Base-by-base conservation (phyloP, 2,329 filamentous ascomycete genomes). In the Verticillium dahliae region DNA sequence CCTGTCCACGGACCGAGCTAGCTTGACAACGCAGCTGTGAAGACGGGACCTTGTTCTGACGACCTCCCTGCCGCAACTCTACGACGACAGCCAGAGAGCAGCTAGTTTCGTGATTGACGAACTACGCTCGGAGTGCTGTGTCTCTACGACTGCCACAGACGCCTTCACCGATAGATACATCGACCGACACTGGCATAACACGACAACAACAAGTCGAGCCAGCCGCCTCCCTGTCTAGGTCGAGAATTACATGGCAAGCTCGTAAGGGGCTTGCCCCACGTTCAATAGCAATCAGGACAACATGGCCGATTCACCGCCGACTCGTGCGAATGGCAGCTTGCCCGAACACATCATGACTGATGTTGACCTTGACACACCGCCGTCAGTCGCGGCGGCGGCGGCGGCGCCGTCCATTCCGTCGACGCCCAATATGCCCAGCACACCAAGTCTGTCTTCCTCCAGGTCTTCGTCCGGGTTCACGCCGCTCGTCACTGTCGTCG, bases 401-500 rank as follows among this genome's bases (percentile, higher is more conserved):
- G 61, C 60, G 14, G 62, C 61, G 22, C 61, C 64, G 35, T 57
- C 61, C 59, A 63, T 50, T 18, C 45, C 61, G 11, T 62, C 64
- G 11, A 59, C 63, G 22, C 57, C 64, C 59, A 65, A 61, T 11
- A 56, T 65, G 31, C 64, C 64, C 2, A 58, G 59, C 18, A 65
- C 64, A 13, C 55, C 39, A 6, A 52, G 45, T 9, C 22, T 71
- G 34, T 55, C 71, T 27, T 69, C 72, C 6, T 67, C 67, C 22
- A 69, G 66, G 63, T 62, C 68, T 4, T 22, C 18, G 3, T 27
- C 18, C 10, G 76, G 77, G 63, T 89, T 88, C 72, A 78, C 80
- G 61, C 90, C 90, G 55, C 81, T 93, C 71, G 89, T 94, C 57
- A 86, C 88, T 66, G 89, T 94, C 62, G 90, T 94, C 69, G 90